Conservation (phyloP, 1,139 yeast species). For the Spencermartinsiella ligniputridi region DNA sequence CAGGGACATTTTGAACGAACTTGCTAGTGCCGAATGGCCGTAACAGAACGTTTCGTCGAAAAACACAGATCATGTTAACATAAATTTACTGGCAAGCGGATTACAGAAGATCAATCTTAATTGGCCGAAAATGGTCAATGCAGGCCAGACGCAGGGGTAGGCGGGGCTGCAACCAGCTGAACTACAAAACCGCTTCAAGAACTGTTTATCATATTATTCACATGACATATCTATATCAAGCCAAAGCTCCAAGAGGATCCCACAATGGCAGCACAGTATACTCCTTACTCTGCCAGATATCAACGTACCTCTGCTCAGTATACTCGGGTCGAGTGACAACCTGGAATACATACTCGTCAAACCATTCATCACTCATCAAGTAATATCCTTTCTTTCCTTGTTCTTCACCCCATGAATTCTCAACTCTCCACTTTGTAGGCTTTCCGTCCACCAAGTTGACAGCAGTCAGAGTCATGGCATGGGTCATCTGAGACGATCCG, state of each 20-base stretch:
- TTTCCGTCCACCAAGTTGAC: slow-evolving; percentile 49
- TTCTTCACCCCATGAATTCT: slow-evolving; percentile 64
- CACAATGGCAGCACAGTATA: slow-evolving; percentile 54
- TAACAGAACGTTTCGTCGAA: too few relatives aligned
- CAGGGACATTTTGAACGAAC: too few relatives aligned
- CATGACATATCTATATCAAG: too few relatives aligned
- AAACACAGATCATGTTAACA: too few relatives aligned
- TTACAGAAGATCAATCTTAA: too few relatives aligned
- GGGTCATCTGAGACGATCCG: slow-evolving; percentile 69
- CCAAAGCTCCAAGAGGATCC: slow-evolving; percentile 67
- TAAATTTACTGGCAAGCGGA: too few relatives aligned
- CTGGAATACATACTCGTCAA: slow-evolving; percentile 61
- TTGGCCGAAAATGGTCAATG: too few relatives aligned
- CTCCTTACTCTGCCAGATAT: slow-evolving; percentile 48
- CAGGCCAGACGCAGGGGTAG: too few relatives aligned
- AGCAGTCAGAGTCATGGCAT: slow-evolving; percentile 63
- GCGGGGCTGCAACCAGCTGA: too few relatives aligned
- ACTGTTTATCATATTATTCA: too few relatives aligned
- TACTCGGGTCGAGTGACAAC: slow-evolving; percentile 52
- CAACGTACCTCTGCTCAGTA: slow-evolving; percentile 42
- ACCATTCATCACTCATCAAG: slow-evolving; percentile 64
- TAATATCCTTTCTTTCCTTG: slow-evolving; percentile 59
- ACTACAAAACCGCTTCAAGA: too few relatives aligned
- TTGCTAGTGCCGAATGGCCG: too few relatives aligned
- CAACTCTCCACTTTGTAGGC: slow-evolving; percentile 66